Base-by-base conservation (phyloP, 2,329 filamentous ascomycete species). In the Phyllosticta citrichinensis region DNA sequence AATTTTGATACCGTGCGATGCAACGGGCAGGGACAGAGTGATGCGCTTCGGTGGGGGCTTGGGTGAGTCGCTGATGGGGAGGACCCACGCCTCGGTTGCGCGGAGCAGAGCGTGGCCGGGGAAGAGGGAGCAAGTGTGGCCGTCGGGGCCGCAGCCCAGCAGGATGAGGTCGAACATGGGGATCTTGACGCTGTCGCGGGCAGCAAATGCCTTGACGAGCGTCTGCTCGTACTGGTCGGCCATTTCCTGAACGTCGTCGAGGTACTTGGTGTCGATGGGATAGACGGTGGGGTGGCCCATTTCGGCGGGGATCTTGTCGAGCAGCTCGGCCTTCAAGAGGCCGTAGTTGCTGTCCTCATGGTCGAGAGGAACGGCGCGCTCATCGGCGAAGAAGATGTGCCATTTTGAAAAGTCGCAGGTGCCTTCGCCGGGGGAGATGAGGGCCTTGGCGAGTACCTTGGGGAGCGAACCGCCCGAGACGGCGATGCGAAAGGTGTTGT, bases 311-410 rank as follows among this genome's bases (percentile, higher is more conserved):
- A 97, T 88, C 79, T 95, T 93, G 65, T 92, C 87, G 64, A 99
- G 81, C 57, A 97, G 81, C 77, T 97, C 91, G 55, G 85, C 79
- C 79, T 96, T 94, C 67, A 97, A 78, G 53, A 97, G 84, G 63
- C 80, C 85, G 77, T 97, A 96, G 79, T 97, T 99, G 79, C 91
- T 96, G 79, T 99, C 93, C 66, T 85, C 82, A 77, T 97, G 88
- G 74, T 94, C 87, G 67, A 97, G 86, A 22, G 94, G 89, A 58
- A 97, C 94, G 68, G 90, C 90, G 70, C 94, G 89, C 81, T 99
- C 94, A 73, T 99, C 94, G 71, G 93, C 93, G 76, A 97, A 97
- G 82, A 97, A 99, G 71, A 99, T 90, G 70, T 97, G 89, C 94
- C 94, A 99, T 75, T 89, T 91, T 72, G 82, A 80, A 76, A 95